These are phyloP conservation scores for Arthrobotrys pseudoclavata DNA, from an alignment of 2,329 filamentous ascomycete genomes.

Conservation along the genomic window DNA sequence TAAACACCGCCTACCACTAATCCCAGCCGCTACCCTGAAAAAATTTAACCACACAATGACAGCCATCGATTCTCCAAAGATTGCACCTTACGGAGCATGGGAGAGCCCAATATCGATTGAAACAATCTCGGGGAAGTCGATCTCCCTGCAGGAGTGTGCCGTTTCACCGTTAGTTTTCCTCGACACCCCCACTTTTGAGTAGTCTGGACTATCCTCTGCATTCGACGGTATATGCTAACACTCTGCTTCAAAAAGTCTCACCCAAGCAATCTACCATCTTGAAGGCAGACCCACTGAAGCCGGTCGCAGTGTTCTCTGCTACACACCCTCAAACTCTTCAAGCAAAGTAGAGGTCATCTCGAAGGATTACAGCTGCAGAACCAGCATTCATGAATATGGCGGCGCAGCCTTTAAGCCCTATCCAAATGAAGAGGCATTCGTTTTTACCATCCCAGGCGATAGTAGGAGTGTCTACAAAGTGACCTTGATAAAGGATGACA, in stretches of 20 bases:
- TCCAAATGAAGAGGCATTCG: slow-evolving; percentile 37
- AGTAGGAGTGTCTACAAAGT: slow-evolving; percentile 42
- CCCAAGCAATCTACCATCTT: slow-evolving; percentile 42
- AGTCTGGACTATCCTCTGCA: not conserved
- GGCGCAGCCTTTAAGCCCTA: slow-evolving; percentile 67
- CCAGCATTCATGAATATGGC: slow-evolving; percentile 71
- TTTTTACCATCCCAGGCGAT: slow-evolving; percentile 32
- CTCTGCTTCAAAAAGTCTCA: slow-evolving; percentile 9
- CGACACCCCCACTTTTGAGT: not conserved
- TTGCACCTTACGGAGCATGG: slow-evolving; percentile 66
- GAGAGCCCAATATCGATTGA: slow-evolving; percentile 66
- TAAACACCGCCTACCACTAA: not conserved
- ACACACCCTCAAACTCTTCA: slow-evolving; percentile 14
- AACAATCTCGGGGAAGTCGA: slow-evolving; percentile 64
- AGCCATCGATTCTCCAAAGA: not conserved
- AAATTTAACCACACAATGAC: slow-evolving; percentile 10
- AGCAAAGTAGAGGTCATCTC: slow-evolving; percentile 37
- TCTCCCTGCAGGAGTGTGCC: slow-evolving; percentile 65
- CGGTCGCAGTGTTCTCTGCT: slow-evolving; percentile 39
- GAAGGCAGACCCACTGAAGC: slow-evolving; percentile 59
- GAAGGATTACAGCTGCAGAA: slow-evolving; percentile 62
- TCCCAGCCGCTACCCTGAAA: not conserved
- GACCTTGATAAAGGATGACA: not conserved
- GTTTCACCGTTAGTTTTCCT: slow-evolving; percentile 62
- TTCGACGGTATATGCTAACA: not conserved